Percentiles rank a stretch among this genome's conserved stretches.
These are phyloP conservation scores for Schizosaccharomyces japonicus DNA, from an alignment of 805 yeast genomes.

Conservation along the genomic window DNA sequence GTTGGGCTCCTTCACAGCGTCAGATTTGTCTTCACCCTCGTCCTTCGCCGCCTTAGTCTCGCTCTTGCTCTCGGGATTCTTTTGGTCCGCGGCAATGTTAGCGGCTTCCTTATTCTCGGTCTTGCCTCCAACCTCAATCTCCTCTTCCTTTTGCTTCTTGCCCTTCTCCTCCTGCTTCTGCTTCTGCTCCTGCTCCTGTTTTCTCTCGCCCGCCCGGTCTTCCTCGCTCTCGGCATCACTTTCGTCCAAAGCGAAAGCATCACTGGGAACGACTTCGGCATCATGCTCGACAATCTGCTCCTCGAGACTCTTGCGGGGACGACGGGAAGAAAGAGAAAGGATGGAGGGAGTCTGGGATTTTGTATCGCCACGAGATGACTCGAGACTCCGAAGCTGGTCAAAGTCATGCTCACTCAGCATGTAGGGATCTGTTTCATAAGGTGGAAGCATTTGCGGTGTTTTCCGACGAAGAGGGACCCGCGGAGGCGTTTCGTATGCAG, in stretches of 20 bases:
- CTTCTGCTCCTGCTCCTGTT: not conserved
- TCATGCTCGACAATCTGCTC: too few relatives aligned
- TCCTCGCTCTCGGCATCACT: not conserved
- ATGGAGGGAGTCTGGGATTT: too few relatives aligned
- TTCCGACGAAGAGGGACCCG: not conserved
- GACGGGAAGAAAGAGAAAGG: too few relatives aligned
- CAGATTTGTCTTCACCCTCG: not conserved
- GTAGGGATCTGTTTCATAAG: slow-evolving; percentile 1
- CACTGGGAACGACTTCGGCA: not conserved
- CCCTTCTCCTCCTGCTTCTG: not conserved
- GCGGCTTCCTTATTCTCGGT: not conserved
- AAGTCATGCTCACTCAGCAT: not conserved
- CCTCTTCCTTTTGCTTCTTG: not conserved
- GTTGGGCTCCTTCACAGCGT: not conserved
- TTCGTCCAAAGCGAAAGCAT: not conserved
- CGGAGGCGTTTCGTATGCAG: not conserved
- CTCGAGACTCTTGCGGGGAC: too few relatives aligned
- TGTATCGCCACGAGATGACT: too few relatives aligned
- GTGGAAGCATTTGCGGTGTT: not conserved
- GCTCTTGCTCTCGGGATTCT: not conserved
- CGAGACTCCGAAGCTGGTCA: not conserved
- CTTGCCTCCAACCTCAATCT: not conserved
- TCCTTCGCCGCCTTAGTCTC: not conserved
- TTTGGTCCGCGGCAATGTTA: not conserved
- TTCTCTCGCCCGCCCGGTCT: not conserved